Base-by-base conservation (phyloP, 768 basidiomycete species). In the Collybiopsis luxurians region DNA sequence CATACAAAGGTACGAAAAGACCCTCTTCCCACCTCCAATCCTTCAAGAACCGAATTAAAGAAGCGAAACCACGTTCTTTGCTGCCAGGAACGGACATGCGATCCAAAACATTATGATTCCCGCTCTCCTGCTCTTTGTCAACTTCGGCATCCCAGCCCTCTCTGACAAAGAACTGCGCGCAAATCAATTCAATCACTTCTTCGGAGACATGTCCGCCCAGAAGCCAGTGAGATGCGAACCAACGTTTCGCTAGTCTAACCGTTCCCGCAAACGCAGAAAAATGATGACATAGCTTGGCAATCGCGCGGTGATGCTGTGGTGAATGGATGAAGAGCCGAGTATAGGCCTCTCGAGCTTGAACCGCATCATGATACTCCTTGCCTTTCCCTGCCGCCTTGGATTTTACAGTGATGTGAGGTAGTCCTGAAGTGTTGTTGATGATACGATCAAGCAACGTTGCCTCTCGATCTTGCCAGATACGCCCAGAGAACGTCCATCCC, bases 161-260 rank as follows among this genome's bases (percentile, higher is more conserved):
- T 2, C 78, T 78, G 11, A 94, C 73, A 66, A 95, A 98, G 15
- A 90, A 76, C 31, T 75, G 74, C 0, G 93, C 91, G 68, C 91
- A 92, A 40, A 99, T 69, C 17, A 98, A 74, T 69, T 99, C 97
- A 34, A 92, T 81, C 0, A 83, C 86, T 67, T 98, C 93, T 57
- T 85, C 81, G 5, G 80, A 79, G 53, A 98, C 75, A 62, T 92
- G 89, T 15, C 36, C 50, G 12, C 31, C 77, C 31, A 98, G 79
- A 56, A 97, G 79, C 88, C 90, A 92, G 67, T 99, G 97, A 6
- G 89, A 76, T 0, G 90, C 85, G 53, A 98, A 75, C 97, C 97
- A 99, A 42, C 96, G 82, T 73, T 98, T 96, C 50, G 91, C 82
- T 15, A 98, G 79, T 38, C 97, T 80, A 15, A 92, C 89, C 0